These are phyloP conservation scores for Termitomyces sp. DNA, from an alignment of 768 basidiomycete genomes.

Conservation along the genomic window DNA sequence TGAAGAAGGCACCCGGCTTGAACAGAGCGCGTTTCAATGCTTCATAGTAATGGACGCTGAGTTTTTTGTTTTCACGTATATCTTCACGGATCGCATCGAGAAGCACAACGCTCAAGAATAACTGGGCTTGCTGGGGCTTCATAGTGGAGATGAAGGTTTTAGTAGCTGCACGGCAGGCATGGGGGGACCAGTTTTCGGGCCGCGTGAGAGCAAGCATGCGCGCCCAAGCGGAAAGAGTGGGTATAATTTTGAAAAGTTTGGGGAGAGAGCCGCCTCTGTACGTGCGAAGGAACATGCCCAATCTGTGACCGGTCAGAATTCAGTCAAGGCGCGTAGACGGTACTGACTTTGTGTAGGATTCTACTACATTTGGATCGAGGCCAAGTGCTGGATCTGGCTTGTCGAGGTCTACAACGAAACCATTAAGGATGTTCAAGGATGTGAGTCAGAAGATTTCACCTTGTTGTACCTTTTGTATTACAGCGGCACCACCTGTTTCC, in stretches of 20 bases:
- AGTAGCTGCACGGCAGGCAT: slow-evolving; percentile 92
- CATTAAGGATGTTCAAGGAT: not conserved
- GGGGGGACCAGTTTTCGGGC: slow-evolving; percentile 93
- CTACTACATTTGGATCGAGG: slow-evolving; percentile 88
- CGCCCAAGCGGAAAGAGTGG: slow-evolving; percentile 94
- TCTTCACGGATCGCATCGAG: slow-evolving; percentile 88
- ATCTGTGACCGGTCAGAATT: slow-evolving; percentile 41
- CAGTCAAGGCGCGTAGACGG: not conserved
- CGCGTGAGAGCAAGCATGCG: slow-evolving; percentile 89
- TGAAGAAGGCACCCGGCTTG: slow-evolving; percentile 98
- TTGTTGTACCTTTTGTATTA: slow-evolving; percentile 60
- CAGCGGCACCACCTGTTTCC: slow-evolving; percentile 48
- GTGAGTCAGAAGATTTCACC: slow-evolving; percentile 29
- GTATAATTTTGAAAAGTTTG: slow-evolving; percentile 97
- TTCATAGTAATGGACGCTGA: slow-evolving; percentile 93
- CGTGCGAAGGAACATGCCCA: slow-evolving; percentile 78
- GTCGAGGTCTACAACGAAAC: slow-evolving; percentile 34
- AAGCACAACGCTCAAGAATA: slow-evolving; percentile 89
- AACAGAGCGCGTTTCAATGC: slow-evolving; percentile 89
- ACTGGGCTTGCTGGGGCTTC: slow-evolving; percentile 91
- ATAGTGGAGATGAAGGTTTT: slow-evolving; percentile 95
- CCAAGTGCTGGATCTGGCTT: slow-evolving; percentile 81
- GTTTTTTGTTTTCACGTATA: slow-evolving; percentile 80
- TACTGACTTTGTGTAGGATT: slow-evolving; percentile 87
- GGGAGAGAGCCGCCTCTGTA: slow-evolving; percentile 95